Percentiles rank a stretch among this genome's conserved stretches.
phyloP scores from a whole-genome alignment of 2,329 filamentous ascomycete species.

The Teratosphaeria destructans region DNA sequence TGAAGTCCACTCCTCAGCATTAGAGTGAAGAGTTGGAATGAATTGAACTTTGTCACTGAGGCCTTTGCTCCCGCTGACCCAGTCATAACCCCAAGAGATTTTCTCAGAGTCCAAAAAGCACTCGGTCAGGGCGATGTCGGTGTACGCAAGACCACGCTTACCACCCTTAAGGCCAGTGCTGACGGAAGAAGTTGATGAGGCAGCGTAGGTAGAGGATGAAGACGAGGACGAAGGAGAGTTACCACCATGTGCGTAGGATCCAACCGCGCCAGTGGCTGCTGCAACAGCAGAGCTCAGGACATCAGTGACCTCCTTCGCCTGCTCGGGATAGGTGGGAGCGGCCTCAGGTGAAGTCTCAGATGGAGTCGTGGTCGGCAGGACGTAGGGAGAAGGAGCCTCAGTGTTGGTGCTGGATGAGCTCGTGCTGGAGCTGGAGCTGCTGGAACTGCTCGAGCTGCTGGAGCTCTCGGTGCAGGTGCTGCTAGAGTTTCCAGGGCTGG shows the following conservation, averaged over 20 bases:
- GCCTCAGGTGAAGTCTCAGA: constrained; percentile 6
- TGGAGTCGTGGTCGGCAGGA: not conserved
- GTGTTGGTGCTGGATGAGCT: not conserved
- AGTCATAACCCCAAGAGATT: constrained; percentile 59
- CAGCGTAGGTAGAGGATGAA: constrained; percentile 9
- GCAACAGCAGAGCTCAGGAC: not conserved
- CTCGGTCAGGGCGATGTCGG: constrained; percentile 44
- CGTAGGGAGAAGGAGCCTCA: not conserved
- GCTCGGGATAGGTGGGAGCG: not conserved
- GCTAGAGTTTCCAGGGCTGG: not conserved
- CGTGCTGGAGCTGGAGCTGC: not conserved
- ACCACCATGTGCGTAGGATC: not conserved
- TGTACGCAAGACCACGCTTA: constrained; percentile 63
- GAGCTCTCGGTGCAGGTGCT: not conserved
- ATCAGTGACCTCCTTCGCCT: not conserved
- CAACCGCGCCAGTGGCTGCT: not conserved
- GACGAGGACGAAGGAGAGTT: constrained; percentile 8
- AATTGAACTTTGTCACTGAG: constrained; percentile 41
- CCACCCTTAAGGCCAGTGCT: constrained; percentile 17
- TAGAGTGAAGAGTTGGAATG: constrained; percentile 53
- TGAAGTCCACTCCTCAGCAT: constrained; percentile 32
- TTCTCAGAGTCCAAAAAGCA: constrained; percentile 36
- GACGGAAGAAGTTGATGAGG: constrained; percentile 8
- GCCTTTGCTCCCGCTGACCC: constrained; percentile 41
- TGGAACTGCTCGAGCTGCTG: not conserved